Evolutionary conservation across 2,329 filamentous ascomycete species (phyloP), one percentile per base, ranked within the genome.

Genomic region (Colletotrichum graminicola): DNA sequence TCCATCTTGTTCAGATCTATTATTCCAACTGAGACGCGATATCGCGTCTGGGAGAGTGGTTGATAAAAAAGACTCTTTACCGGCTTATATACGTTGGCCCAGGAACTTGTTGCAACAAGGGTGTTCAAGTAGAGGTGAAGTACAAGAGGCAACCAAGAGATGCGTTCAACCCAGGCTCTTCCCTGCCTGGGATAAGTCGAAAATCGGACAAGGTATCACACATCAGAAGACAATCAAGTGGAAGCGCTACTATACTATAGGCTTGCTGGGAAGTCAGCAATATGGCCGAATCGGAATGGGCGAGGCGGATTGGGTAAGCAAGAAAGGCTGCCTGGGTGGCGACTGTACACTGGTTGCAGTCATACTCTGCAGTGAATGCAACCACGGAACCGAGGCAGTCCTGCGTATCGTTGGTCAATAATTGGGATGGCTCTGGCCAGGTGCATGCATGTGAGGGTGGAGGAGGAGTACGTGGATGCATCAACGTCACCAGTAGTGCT

Each of bases 1-100:
- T 72, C 70, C 70, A 72, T 72, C 23, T 66, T 71, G 49, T 47
- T 54, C 29, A 72, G n/a, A n/a, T 64, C 65, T 60, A 69, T 61
- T 60, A 63, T 69, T 21, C 29, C n/a, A 45, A 23, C 18, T 12
- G 32, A 26, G 45, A 16, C 16, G 47, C 45, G 18, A n/a, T 29
- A 11, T 7, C 11, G n/a, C 5, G 10, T 34, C 6, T 26, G 34
- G 23, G 8, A n/a, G 7, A 51, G 23, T 52, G n/a, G 16, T 26
- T 23, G 26, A n/a, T n/a, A 18, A n/a, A 32, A 47, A 10, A 52
- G 47, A 36, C 23, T 21, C 45, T 26, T 18, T 29, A n/a, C 45
- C 18, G 11, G 47, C 43, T 62, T 62, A 52, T 62, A 52, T 52
- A 61, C 3, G 11, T 49, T 23, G 43, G 32, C n/a, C 8, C n/a